phyloP scores from a whole-genome alignment of 2,329 filamentous ascomycete species.

The Aspergillus unguis region DNA sequence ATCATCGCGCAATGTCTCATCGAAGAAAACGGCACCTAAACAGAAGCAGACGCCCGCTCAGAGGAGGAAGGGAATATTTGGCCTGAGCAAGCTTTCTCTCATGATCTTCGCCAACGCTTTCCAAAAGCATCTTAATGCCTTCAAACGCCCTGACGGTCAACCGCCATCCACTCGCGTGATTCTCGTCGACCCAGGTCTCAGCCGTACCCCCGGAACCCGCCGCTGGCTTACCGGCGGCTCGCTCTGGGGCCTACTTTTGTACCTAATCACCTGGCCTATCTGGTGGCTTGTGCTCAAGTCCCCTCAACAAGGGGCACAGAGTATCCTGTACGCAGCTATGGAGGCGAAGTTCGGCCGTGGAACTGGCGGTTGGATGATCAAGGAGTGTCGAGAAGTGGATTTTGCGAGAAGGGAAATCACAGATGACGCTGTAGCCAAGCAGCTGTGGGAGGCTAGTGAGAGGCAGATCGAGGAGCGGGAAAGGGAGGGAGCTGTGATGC shows the following conservation, averaged over 20 bases:
- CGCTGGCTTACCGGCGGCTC: slow-evolving; percentile 84
- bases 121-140: slow-evolving; percentile 84
- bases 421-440: slow-evolving; percentile 76
- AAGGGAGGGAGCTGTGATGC: slow-evolving; percentile 67
- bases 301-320: slow-evolving; percentile 77
- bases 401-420: slow-evolving; percentile 69
- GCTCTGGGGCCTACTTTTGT: slow-evolving; percentile 72
- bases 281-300: slow-evolving; percentile 90
- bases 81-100: slow-evolving; percentile 69
- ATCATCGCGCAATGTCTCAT: neutral
- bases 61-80: slow-evolving; percentile 48
- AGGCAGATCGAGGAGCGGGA: slow-evolving; percentile 77
- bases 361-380: slow-evolving; percentile 69
- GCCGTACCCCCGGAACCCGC: slow-evolving; percentile 80
- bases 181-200: slow-evolving; percentile 80
- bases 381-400: slow-evolving; percentile 79
- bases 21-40: slow-evolving; percentile 2
- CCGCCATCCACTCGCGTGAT: slow-evolving; percentile 81
- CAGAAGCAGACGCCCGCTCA: slow-evolving; percentile 24
- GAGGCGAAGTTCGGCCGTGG: slow-evolving; percentile 66
- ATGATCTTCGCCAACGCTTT: slow-evolving; percentile 87
- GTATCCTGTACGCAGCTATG: slow-evolving; percentile 81
- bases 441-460: slow-evolving; percentile 86
- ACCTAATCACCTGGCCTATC: slow-evolving; percentile 72
- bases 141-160: slow-evolving; percentile 76